Percentiles rank a stretch among this genome's conserved stretches.
These are phyloP conservation scores for Globisporangium recalcitrans DNA, from an alignment of 352 stramenopile genomes.

Conservation along the genomic window DNA sequence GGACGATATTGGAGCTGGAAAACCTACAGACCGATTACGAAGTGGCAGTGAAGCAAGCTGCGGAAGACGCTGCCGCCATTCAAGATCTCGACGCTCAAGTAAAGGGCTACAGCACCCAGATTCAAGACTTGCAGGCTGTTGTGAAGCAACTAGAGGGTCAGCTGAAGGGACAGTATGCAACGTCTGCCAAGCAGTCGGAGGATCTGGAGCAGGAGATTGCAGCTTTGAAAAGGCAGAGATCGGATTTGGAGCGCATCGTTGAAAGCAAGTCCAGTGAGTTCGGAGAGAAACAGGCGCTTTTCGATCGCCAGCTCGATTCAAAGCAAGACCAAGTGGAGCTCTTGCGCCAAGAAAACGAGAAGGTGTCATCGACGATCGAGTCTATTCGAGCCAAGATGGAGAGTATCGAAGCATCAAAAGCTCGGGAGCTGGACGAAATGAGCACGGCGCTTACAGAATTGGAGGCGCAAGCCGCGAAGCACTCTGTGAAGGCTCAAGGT, in stretches of 20 bases:
- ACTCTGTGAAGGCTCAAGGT: background rate
- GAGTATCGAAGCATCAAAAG: constrained; percentile 34
- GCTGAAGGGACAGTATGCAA: constrained; percentile 46
- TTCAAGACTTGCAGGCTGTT: constrained; percentile 41
- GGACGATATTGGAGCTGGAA: constrained; percentile 35
- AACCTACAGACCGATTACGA: constrained; percentile 44
- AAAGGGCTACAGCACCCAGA: constrained; percentile 35
- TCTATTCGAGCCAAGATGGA: constrained; percentile 41
- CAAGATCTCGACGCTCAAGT: constrained; percentile 35
- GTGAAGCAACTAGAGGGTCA: constrained; percentile 34
- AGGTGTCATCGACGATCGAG: constrained; percentile 28
- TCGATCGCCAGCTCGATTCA: constrained; percentile 35
- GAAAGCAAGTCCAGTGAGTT: constrained; percentile 32
- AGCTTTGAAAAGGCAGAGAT: constrained; percentile 33
- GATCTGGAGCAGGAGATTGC: constrained; percentile 48
- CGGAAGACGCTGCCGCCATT: constrained; percentile 27
- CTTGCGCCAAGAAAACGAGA: constrained; percentile 40
- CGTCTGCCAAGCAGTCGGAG: constrained; percentile 29
- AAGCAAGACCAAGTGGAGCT: constrained; percentile 37
- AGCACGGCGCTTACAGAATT: constrained; percentile 32
- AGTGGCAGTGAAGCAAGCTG: constrained; percentile 28
- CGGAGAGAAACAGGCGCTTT: constrained; percentile 33
- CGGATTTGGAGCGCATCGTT: constrained; percentile 33
- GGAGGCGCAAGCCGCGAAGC: constrained; percentile 16
- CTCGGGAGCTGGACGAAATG: constrained; percentile 33